Evolutionary conservation across 306 rosid species (phyloP).

Genomic region (Sesbania bispinosa): DNA sequence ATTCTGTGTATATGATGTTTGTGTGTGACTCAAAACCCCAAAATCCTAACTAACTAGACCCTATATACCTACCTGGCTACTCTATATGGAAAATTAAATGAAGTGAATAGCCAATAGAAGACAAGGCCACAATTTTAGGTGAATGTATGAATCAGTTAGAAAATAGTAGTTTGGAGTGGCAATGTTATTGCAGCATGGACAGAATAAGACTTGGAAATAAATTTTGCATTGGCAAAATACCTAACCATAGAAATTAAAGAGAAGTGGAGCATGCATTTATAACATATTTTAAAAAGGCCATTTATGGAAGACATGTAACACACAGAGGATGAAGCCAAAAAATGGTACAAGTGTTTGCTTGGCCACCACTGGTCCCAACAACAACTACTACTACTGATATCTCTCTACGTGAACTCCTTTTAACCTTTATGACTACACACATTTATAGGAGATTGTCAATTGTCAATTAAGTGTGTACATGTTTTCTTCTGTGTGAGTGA

Average conservation of each 20-base stretch:
- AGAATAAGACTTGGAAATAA: not conserved
- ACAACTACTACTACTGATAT: not conserved
- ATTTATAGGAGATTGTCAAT: slow-evolving; percentile 28
- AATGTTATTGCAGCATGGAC: slow-evolving; percentile 8
- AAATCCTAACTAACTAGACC: not conserved
- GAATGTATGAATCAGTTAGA: slow-evolving; percentile 16
- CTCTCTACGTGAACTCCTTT: slow-evolving; percentile 20
- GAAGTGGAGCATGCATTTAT: not conserved
- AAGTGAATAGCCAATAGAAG: not conserved
- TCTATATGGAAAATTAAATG: not conserved
- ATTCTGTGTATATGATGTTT: too few relatives aligned
- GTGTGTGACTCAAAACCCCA: too few relatives aligned
- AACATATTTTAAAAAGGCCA: not conserved
- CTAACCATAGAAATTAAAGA: slow-evolving; percentile 3
- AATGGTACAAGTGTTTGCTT: slow-evolving; percentile 17
- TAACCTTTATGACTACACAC: slow-evolving; percentile 35
- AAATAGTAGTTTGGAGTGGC: not conserved
- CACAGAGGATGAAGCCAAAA: slow-evolving; percentile 20
- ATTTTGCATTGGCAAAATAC: not conserved
- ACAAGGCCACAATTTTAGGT: slow-evolving; percentile 2
- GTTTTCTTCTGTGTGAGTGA: slow-evolving; percentile 12
- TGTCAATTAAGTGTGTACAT: slow-evolving; percentile 31
- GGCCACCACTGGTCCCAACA: slow-evolving; percentile 50
- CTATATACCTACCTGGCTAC: too few relatives aligned
- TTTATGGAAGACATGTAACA: slow-evolving; percentile 25